phyloP scores from a whole-genome alignment of 345 rosid genomes.

The Eutrema yunnanense region DNA sequence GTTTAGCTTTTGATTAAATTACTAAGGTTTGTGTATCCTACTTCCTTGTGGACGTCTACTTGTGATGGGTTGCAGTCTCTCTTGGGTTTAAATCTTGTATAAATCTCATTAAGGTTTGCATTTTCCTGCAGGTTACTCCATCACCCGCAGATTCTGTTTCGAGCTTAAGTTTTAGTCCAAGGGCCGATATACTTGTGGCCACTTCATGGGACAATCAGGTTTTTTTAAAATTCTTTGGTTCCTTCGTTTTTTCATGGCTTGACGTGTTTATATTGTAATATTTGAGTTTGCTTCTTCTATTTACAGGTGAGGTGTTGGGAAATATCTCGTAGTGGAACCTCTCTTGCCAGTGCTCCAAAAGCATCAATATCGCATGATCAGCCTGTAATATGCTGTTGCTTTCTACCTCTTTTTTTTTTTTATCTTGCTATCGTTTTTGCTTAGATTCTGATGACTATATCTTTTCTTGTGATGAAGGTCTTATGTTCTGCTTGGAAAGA shows the following conservation, averaged over 20 bases:
- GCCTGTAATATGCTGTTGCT: constrained; percentile 49
- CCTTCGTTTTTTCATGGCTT: neutral
- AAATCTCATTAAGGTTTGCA: neutral
- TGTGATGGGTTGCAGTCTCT: neutral
- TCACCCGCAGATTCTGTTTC: constrained; percentile 86
- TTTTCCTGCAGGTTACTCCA: constrained; percentile 56
- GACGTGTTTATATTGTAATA: neutral
- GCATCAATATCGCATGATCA: constrained; percentile 88
- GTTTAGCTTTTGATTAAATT: neutral
- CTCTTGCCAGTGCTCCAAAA: constrained; percentile 60
- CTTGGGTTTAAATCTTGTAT: neutral
- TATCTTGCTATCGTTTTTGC: neutral
- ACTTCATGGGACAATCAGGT: constrained; percentile 99
- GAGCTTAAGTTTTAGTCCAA: constrained; percentile 89
- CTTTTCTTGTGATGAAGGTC: constrained; percentile 38
- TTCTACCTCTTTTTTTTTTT: neutral
- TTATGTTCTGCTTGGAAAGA: constrained; percentile 97
- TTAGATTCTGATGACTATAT: neutral
- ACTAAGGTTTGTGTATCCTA: neutral
- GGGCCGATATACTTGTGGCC: constrained; percentile 81
- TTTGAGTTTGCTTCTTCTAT: constrained; percentile 6
- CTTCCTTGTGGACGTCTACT: neutral
- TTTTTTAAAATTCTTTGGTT: neutral
- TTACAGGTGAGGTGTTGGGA: constrained; percentile 97
- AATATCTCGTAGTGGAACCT: constrained; percentile 51